These are phyloP conservation scores for Neofusicoccum sp. DNA, from an alignment of 2,329 filamentous ascomycete species.

Conservation along the genomic window DNA sequence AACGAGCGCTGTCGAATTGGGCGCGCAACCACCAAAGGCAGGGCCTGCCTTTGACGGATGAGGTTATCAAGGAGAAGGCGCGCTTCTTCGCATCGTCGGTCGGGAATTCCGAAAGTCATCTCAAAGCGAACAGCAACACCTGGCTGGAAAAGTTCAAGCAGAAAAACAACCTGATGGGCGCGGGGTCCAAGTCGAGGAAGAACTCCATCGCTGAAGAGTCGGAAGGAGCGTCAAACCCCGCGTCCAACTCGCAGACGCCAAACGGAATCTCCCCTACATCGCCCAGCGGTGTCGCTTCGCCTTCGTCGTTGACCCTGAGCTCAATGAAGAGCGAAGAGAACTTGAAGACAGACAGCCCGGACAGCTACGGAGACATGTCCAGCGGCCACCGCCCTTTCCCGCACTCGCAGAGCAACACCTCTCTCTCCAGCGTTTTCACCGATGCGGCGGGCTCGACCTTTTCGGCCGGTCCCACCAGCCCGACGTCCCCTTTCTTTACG, in stretches of 20 bases:
- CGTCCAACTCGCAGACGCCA: conserved; percentile 62
- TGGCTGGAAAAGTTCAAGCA: conserved; percentile 97
- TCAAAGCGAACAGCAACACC: conserved; percentile 67
- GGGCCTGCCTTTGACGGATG: conserved; percentile 71
- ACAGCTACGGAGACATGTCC: conserved; percentile 60
- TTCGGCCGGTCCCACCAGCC: conserved; percentile 69
- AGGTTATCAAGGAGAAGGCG: conserved; percentile 82
- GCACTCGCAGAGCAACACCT: conserved; percentile 65
- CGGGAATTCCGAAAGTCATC: conserved; percentile 67
- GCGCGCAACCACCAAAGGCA: conserved; percentile 76
- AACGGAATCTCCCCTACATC: conserved; percentile 71
- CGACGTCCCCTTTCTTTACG: conserved; percentile 74
- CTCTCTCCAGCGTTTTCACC: conserved; percentile 65
- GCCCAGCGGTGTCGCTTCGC: conserved; percentile 62
- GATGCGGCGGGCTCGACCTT: conserved; percentile 65
- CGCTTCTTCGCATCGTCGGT: conserved; percentile 74
- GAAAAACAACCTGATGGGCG: conserved; percentile 66
- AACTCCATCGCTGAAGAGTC: conserved; percentile 63
- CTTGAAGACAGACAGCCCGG: conserved; percentile 56
- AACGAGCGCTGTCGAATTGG: conserved; percentile 86
- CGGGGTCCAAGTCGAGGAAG: conserved; percentile 50
- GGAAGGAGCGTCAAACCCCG: conserved; percentile 54
- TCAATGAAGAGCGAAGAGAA: conserved; percentile 69
- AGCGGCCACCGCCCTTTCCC: conserved; percentile 59
- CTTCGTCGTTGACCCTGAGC: conserved; percentile 63